Evolutionary conservation across 345 rosid genomes (phyloP).

Genomic region (Hypericum perforatum): DNA sequence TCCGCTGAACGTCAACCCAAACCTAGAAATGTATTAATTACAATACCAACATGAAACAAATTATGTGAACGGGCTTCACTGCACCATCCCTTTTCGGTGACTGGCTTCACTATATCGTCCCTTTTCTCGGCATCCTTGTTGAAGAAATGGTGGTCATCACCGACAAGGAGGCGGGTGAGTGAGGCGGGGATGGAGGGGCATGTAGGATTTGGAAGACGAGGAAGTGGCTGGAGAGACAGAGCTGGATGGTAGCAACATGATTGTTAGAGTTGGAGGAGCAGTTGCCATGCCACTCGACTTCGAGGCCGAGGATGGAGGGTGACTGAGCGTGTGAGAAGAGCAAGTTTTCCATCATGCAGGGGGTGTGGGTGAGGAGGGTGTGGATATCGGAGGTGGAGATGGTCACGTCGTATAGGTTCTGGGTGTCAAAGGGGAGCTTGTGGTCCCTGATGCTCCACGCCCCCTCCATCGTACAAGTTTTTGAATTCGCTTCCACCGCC

Average conservation of each 20-base stretch:
- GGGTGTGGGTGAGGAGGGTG: conserved; percentile 27
- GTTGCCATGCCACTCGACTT: conserved; percentile 50
- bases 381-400: conserved; percentile 28
- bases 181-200: conserved; percentile 22
- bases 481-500: no score
- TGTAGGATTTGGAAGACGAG: conserved; percentile 36
- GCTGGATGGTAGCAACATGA: conserved; percentile 36
- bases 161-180: conserved; percentile 22
- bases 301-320: conserved; percentile 36
- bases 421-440: conserved; percentile 21
- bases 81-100: no score
- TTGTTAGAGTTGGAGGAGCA: conserved; percentile 12
- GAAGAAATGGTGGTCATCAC: conserved; percentile 12
- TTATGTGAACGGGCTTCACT: no score
- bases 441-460: conserved; percentile 18
- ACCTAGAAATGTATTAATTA: no score
- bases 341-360: conserved; percentile 28
- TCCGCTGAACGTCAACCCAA: no score
- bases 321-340: conserved; percentile 9
- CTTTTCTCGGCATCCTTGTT: conserved; percentile 26
- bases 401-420: conserved; percentile 32
- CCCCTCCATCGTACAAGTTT: no score
- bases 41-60: no score
- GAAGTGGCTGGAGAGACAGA: conserved; percentile 28
- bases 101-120: no score